phyloP scores from a whole-genome alignment of 441 rosid species.

The Viola pubescens region DNA sequence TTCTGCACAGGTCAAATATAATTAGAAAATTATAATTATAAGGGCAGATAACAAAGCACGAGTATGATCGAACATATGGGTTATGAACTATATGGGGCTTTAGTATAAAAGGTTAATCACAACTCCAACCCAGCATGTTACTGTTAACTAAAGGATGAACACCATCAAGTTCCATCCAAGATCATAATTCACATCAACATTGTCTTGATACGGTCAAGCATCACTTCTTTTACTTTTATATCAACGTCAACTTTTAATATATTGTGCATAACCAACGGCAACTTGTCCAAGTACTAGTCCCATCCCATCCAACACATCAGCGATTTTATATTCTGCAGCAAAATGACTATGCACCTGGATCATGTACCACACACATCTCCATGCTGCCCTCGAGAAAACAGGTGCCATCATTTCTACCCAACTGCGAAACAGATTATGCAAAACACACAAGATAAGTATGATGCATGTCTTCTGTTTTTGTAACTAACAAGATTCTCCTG shows the following conservation, averaged over 20 bases:
- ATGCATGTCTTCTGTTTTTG: constrained; percentile 1
- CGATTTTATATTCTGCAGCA: background rate
- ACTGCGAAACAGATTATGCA: constrained; percentile 28
- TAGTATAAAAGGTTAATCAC: no score
- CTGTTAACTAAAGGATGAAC: background rate
- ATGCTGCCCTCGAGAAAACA: constrained; percentile 79
- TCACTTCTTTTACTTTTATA: background rate
- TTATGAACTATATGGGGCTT: no score
- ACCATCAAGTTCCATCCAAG: background rate
- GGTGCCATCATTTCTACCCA: constrained; percentile 99
- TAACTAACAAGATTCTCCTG: background rate
- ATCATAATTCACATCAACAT: no score
- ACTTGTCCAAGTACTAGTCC: no score
- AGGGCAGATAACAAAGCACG: background rate
- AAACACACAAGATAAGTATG: background rate
- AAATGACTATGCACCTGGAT: constrained; percentile 49
- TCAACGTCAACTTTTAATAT: background rate
- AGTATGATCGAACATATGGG: background rate
- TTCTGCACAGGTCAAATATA: constrained; percentile 39
- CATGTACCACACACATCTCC: constrained; percentile 92
- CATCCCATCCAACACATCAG: background rate
- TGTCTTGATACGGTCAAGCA: background rate
- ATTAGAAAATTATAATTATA: constrained; percentile 1
- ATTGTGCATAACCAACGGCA: background rate
- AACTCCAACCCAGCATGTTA: no score